These are phyloP conservation scores for Nakazawaea populi DNA, from an alignment of 805 yeast genomes.

Conservation along the genomic window DNA sequence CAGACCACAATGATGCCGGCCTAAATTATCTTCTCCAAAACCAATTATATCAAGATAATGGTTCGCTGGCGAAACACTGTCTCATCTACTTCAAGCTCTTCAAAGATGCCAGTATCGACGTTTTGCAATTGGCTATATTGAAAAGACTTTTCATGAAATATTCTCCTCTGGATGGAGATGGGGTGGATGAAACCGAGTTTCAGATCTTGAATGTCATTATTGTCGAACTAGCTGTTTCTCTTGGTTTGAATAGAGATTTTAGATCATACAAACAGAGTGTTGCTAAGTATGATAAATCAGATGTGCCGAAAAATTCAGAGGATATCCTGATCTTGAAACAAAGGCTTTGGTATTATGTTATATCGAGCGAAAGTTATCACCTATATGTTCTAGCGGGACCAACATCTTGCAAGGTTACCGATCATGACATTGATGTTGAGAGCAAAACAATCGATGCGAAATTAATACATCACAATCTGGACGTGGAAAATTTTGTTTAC, in stretches of 20 bases:
- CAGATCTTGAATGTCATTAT: conserved; percentile 30
- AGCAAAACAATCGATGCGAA: conserved; percentile 13
- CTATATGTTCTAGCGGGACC: conserved; percentile 18
- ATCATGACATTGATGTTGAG: conserved; percentile 13
- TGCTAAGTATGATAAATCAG: neutral
- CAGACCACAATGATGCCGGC: conserved; percentile 14
- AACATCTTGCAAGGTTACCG: conserved; percentile 15
- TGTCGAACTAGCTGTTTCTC: conserved; percentile 32
- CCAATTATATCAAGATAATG: conserved; percentile 34
- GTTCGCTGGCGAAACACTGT: conserved; percentile 32
- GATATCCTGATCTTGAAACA: conserved; percentile 18
- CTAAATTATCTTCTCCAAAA: conserved; percentile 25
- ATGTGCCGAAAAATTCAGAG: neutral
- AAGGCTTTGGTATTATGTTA: conserved; percentile 22
- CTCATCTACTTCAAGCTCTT: conserved; percentile 32
- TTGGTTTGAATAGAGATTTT: conserved; percentile 42
- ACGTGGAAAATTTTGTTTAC: conserved; percentile 16
- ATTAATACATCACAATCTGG: conserved; percentile 8
- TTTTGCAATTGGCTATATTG: conserved; percentile 36
- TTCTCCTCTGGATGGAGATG: conserved; percentile 49
- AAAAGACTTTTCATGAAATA: conserved; percentile 32
- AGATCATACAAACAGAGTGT: conserved; percentile 3
- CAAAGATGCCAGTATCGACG: conserved; percentile 32
- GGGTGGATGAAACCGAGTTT: conserved; percentile 35
- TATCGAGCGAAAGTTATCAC: conserved; percentile 19